These are phyloP conservation scores for Arthrobotrys sinensis DNA, from an alignment of 2,329 filamentous ascomycete species.

Conservation along the genomic window DNA sequence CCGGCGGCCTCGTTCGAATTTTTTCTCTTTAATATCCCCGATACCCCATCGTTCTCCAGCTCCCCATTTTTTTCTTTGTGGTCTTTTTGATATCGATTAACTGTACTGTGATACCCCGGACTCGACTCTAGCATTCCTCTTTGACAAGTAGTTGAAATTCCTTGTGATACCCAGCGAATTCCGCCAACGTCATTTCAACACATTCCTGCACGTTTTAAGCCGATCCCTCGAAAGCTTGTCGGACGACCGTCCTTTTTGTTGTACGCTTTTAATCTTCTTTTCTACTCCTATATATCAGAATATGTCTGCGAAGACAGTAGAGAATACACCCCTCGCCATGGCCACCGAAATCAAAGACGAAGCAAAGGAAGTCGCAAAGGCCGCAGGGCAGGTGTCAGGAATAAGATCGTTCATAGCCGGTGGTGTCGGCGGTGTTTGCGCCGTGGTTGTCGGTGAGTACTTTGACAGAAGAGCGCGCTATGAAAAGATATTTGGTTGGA, in stretches of 20 bases:
- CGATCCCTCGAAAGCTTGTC: conserved; percentile 26
- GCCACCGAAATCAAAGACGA: conserved; percentile 55
- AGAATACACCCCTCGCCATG: conserved; percentile 31
- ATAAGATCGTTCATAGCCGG: conserved; percentile 88
- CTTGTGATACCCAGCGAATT: conserved; percentile 43
- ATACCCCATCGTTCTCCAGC: conserved; percentile 39
- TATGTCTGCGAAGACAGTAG: conserved; percentile 38
- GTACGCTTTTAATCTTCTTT: neutral
- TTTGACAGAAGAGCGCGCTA: neutral
- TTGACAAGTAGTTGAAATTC: conserved; percentile 12
- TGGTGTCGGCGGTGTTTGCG: conserved; percentile 92
- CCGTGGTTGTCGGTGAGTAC: conserved; percentile 80
- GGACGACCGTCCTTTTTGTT: conserved; percentile 1
- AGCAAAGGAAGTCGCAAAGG: conserved; percentile 58
- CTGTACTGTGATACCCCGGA: conserved; percentile 16
- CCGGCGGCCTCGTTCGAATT: conserved; percentile 24
- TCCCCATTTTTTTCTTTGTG: neutral
- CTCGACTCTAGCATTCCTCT: neutral
- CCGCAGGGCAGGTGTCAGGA: conserved; percentile 70
- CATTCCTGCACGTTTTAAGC: conserved; percentile 40
- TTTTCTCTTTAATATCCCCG: conserved; percentile 32
- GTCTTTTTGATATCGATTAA: conserved; percentile 30
- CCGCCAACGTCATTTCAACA: conserved; percentile 52
- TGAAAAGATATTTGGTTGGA: neutral
- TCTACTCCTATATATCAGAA: neutral